Evolutionary conservation across 345 rosid species (phyloP).

Genomic region (Rhodomyrtus tomentosa): DNA sequence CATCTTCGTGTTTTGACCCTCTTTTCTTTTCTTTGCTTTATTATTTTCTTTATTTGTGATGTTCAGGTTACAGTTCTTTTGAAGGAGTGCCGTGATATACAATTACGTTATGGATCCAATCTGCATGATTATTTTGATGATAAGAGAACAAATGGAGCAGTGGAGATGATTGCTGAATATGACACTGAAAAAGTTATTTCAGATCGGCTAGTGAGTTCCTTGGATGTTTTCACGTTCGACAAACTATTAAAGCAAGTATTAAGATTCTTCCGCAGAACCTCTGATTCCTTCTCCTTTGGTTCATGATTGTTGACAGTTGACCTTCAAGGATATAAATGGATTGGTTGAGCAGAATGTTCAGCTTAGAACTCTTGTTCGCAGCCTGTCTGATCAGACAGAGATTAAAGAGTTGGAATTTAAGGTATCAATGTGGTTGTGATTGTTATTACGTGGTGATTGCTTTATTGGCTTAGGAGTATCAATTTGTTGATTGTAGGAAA

Average conservation of each 20-base stretch:
- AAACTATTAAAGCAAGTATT: not conserved
- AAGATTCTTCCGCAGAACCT: not conserved
- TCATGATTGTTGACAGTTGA: constrained; percentile 38
- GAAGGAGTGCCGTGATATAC: constrained; percentile 93
- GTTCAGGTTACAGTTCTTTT: constrained; percentile 78
- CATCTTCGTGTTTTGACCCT: not conserved
- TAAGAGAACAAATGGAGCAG: constrained; percentile 15
- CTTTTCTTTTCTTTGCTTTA: not conserved
- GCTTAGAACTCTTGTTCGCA: constrained; percentile 78
- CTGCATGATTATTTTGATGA: constrained; percentile 33
- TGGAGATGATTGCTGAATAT: constrained; percentile 38
- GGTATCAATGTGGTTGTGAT: constrained; percentile 27
- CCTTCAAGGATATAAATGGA: constrained; percentile 88
- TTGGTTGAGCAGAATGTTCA: constrained; percentile 93
- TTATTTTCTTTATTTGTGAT: not conserved
- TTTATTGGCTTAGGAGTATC: not conserved
- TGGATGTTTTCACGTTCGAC: not conserved
- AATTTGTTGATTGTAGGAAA: constrained; percentile 31
- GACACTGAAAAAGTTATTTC: constrained; percentile 66
- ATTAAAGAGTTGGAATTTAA: constrained; percentile 64
- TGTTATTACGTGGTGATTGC: not conserved
- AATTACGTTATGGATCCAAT: constrained; percentile 70
- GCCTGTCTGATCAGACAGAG: constrained; percentile 69
- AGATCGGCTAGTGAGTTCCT: constrained; percentile 54
- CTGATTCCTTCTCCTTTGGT: constrained; percentile 6